Percentiles rank a stretch among this genome's conserved stretches.
phyloP scores from a whole-genome alignment of 805 yeast genomes.

The Scheffersomyces coipomensis region DNA sequence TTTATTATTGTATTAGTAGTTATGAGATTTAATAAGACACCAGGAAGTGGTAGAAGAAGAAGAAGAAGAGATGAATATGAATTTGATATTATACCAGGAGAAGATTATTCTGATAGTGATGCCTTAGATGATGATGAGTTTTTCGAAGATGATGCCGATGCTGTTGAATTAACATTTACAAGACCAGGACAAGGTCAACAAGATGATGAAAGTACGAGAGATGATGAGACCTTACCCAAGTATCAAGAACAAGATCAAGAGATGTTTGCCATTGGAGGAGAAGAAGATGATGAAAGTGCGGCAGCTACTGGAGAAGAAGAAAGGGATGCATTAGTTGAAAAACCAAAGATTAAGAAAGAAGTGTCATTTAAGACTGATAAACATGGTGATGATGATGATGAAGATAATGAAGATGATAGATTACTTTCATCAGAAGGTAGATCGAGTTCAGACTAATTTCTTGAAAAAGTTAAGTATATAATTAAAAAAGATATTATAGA shows the following conservation, averaged over 20 bases:
- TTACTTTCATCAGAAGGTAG: slow-evolving; percentile 1
- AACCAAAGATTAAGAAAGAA: neutral
- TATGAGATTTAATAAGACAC: slow-evolving; percentile 43
- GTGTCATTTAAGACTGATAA: neutral
- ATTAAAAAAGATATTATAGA: too few species aligned
- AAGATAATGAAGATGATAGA: slow-evolving; percentile 3
- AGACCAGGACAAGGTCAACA: slow-evolving; percentile 11
- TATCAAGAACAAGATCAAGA: slow-evolving; percentile 29
- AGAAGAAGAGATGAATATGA: slow-evolving; percentile 71
- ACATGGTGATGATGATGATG: neutral
- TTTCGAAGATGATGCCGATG: slow-evolving; percentile 19
- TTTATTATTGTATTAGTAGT: slow-evolving; percentile 46
- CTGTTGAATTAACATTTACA: slow-evolving; percentile 32
- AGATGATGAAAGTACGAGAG: slow-evolving; percentile 33
- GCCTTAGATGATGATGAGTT: slow-evolving; percentile 20
- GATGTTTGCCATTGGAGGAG: slow-evolving; percentile 40
- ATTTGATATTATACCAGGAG: slow-evolving; percentile 74
- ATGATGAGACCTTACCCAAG: slow-evolving; percentile 35
- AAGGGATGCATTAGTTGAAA: neutral
- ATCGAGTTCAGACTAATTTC: neutral
- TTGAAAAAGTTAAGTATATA: too few species aligned
- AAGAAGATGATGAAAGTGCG: slow-evolving; percentile 23
- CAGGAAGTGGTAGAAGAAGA: slow-evolving; percentile 41
- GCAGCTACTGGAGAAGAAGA: neutral
- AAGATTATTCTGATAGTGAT: slow-evolving; percentile 46